phyloP scores from a whole-genome alignment of 1,139 yeast species.

The Kodamaea plutei region DNA sequence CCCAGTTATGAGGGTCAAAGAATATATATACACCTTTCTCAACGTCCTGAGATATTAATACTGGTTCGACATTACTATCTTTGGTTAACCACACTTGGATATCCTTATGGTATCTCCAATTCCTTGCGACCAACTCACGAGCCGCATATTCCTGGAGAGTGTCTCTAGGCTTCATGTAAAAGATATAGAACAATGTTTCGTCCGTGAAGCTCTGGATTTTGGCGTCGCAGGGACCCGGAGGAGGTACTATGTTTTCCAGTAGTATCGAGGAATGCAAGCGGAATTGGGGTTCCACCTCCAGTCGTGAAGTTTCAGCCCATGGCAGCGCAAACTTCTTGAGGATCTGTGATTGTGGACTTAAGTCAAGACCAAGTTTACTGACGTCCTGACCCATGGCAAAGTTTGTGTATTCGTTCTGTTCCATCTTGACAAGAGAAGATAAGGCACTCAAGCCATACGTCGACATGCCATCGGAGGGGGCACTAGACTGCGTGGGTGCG shows the following conservation, averaged over 20 bases:
- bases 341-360: conserved; percentile 46
- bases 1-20: conserved; percentile 97
- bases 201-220: conserved; percentile 78
- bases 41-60: conserved; percentile 76
- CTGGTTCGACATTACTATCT: conserved; percentile 86
- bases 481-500: conserved; percentile 13
- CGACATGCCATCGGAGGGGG: conserved; percentile 33
- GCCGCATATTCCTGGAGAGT: conserved; percentile 93
- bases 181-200: conserved; percentile 88
- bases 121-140: conserved; percentile 79
- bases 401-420: conserved; percentile 58
- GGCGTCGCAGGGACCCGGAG: conserved; percentile 48
- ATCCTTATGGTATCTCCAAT: conserved; percentile 97
- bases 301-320: conserved; percentile 88
- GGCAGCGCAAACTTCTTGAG: conserved; percentile 82
- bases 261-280: conserved; percentile 56
- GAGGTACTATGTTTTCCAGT: conserved; percentile 34
- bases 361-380: conserved; percentile 67
- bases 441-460: conserved; percentile 77
- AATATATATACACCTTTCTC: conserved; percentile 95
- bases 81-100: conserved; percentile 96
- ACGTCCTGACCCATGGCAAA: conserved; percentile 85
- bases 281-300: conserved; percentile 86
- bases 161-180: conserved; percentile 92
- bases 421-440: conserved; percentile 63